Evolutionary conservation across 495 filamentous ascomycete genomes (phyloP).

Genomic region (Talaromyces liani): DNA sequence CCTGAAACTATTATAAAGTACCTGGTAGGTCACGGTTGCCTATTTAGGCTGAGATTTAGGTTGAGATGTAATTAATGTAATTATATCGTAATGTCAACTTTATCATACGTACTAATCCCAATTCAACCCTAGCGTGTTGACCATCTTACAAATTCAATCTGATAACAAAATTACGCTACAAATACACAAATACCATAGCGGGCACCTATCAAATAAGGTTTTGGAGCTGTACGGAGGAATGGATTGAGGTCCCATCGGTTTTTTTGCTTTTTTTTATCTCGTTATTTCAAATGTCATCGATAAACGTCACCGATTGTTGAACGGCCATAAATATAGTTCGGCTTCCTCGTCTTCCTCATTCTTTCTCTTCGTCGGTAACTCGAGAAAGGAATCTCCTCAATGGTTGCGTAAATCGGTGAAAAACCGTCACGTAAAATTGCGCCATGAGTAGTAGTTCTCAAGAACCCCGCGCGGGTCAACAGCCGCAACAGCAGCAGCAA

Average conservation of each 20-base stretch:
- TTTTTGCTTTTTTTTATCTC: background rate
- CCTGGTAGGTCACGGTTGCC: too few species aligned
- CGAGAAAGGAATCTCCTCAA: background rate
- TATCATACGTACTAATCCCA: background rate
- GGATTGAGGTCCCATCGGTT: background rate
- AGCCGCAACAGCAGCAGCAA: background rate
- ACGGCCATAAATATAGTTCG: background rate
- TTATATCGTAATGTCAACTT: background rate
- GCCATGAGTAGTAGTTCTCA: conserved; percentile 1
- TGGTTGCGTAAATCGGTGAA: background rate
- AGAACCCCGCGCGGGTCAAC: background rate
- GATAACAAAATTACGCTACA: background rate
- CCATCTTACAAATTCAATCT: background rate
- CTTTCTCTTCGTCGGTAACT: background rate
- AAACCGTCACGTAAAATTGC: background rate
- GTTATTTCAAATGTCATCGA: background rate
- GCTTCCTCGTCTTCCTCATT: background rate
- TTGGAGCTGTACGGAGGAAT: background rate
- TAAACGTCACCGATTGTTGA: background rate
- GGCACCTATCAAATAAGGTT: background rate
- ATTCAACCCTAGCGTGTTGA: background rate
- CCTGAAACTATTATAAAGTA: too few species aligned
- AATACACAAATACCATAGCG: background rate
- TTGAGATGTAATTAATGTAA: background rate
- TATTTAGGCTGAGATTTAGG: too few species aligned